phyloP scores from a whole-genome alignment of 306 rosid species.

The Sindora glabra region DNA sequence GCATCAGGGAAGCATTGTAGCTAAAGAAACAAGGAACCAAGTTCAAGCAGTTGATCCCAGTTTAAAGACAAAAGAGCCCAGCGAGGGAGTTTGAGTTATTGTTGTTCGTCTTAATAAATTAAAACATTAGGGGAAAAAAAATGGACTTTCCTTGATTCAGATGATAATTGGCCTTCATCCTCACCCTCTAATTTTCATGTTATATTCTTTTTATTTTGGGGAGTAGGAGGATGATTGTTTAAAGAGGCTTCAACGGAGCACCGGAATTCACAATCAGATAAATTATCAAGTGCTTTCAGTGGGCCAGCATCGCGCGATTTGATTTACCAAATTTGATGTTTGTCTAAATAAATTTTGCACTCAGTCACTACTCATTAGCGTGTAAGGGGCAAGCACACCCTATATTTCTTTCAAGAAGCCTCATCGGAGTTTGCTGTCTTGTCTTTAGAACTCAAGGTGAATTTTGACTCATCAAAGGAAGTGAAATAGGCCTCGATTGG shows the following conservation, averaged over 20 bases:
- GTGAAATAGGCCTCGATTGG: too few relatives aligned
- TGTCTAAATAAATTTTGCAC: too few relatives aligned
- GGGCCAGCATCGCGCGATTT: too few relatives aligned
- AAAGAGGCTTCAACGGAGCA: constrained; percentile 8
- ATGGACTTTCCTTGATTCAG: constrained; percentile 15
- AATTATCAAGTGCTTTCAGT: constrained; percentile 11
- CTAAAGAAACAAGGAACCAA: constrained; percentile 50
- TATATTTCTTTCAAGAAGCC: too few relatives aligned
- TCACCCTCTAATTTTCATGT: constrained; percentile 20
- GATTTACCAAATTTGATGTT: too few relatives aligned
- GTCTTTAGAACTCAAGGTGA: too few relatives aligned
- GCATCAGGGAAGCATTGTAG: constrained; percentile 44
- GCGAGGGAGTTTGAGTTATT: constrained; percentile 25
- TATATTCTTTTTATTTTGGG: too few relatives aligned
- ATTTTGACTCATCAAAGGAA: too few relatives aligned
- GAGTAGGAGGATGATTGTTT: constrained; percentile 18
- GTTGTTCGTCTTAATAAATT: constrained; percentile 9
- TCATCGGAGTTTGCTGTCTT: too few relatives aligned
- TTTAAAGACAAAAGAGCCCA: constrained; percentile 56
- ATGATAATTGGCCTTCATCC: not conserved
- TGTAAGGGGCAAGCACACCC: too few relatives aligned
- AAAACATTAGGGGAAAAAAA: constrained; percentile 1
- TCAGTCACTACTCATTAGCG: too few relatives aligned
- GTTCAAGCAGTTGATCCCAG: constrained; percentile 46
- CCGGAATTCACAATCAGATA: not conserved